phyloP scores from a whole-genome alignment of 139 green algal genomes.

The Eudorina sp. region DNA sequence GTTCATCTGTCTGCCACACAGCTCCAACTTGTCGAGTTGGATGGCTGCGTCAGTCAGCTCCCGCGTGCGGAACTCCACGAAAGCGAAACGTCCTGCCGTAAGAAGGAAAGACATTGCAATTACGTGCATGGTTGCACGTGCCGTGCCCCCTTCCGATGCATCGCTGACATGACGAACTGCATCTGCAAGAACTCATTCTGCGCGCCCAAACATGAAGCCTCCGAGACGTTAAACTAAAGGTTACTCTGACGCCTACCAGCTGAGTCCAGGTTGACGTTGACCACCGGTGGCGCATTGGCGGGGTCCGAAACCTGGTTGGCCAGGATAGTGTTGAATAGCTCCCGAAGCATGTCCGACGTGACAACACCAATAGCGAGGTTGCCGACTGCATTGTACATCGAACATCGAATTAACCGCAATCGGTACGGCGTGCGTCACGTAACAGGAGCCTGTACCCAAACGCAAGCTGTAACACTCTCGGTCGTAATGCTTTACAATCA shows the following conservation, averaged over 20 bases:
- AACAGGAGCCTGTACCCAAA: neutral
- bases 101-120: too few species aligned
- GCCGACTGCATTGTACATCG: conserved; percentile 65
- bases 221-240: too few species aligned
- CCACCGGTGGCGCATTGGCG: conserved; percentile 78
- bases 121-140: too few species aligned
- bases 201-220: too few species aligned
- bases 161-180: too few species aligned
- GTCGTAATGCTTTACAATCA: too few species aligned
- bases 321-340: conserved; percentile 92
- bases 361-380: conserved; percentile 90
- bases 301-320: conserved; percentile 77
- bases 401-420: too few species aligned
- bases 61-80: conserved; percentile 89
- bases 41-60: conserved; percentile 85
- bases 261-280: conserved; percentile 78
- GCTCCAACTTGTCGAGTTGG: conserved; percentile 91
- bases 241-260: conserved; percentile 50
- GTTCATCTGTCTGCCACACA: conserved; percentile 87
- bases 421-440: neutral
- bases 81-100: conserved; percentile 84
- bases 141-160: too few species aligned
- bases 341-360: conserved; percentile 78
- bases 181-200: too few species aligned
- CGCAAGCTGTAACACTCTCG: too few species aligned